Evolutionary conservation across 805 yeast genomes (phyloP).

Genomic region (Yarrowia alimentaria): DNA sequence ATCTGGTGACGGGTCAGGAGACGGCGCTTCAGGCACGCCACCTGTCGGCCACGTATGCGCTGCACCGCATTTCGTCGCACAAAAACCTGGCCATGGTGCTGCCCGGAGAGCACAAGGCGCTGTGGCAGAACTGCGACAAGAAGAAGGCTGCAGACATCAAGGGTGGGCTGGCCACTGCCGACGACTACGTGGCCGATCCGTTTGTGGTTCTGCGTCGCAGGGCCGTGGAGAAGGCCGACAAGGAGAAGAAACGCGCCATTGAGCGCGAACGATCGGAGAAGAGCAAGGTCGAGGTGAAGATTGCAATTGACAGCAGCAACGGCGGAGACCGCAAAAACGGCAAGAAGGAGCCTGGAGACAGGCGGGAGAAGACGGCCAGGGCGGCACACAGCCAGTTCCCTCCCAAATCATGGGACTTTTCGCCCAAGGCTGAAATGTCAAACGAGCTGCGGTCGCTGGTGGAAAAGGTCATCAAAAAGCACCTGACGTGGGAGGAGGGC

Average conservation of each 20-base stretch:
- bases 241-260: slow-evolving; percentile 20
- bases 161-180: slow-evolving; percentile 49
- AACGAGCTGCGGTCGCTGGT: slow-evolving; percentile 60
- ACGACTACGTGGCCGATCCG: slow-evolving; percentile 69
- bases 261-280: slow-evolving; percentile 13
- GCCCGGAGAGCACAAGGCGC: slow-evolving; percentile 74
- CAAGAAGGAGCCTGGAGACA: slow-evolving; percentile 2
- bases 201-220: slow-evolving; percentile 54
- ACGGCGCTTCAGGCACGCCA: slow-evolving; percentile 90
- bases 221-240: slow-evolving; percentile 52
- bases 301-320: background rate
- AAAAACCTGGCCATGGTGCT: slow-evolving; percentile 84
- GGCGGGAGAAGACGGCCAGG: background rate
- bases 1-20: slow-evolving; percentile 60
- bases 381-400: background rate
- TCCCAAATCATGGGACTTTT: slow-evolving; percentile 16
- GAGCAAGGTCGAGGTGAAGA: slow-evolving; percentile 1
- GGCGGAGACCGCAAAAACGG: background rate
- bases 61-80: slow-evolving; percentile 73
- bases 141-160: slow-evolving; percentile 53
- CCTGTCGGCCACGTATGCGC: slow-evolving; percentile 82
- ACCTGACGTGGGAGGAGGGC: slow-evolving; percentile 30
- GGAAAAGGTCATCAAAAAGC: slow-evolving; percentile 53
- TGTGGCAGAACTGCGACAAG: slow-evolving; percentile 73
- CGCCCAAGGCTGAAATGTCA: slow-evolving; percentile 44